Conservation (phyloP, 2,329 filamentous ascomycete species). For the Zymoseptoria brevis region DNA sequence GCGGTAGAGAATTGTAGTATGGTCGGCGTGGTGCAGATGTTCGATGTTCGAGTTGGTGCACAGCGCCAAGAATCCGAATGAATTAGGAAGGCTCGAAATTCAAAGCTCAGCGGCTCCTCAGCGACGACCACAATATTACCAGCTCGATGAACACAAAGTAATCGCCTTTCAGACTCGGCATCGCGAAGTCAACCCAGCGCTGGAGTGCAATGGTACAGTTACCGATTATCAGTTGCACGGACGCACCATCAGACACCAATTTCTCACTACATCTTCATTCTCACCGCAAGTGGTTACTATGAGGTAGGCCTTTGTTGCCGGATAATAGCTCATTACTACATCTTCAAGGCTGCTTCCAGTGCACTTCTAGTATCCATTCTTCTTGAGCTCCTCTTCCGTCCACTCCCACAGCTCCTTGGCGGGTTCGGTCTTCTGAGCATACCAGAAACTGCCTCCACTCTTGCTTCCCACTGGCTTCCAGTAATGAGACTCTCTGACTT, state of each 20-base stretch:
- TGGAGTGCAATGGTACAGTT: no score
- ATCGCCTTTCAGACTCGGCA: no score
- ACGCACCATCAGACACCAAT: no score
- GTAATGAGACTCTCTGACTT: constrained; percentile 16
- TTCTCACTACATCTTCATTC: no score
- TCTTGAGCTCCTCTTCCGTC: constrained; percentile 26
- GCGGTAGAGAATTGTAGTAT: neutral
- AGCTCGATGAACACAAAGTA: no score
- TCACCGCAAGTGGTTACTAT: no score
- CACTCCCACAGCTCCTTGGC: constrained; percentile 34
- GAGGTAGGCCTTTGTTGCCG: no score
- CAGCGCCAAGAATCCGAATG: neutral
- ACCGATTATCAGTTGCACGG: no score
- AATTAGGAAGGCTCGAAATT: neutral
- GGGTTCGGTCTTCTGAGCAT: constrained; percentile 19
- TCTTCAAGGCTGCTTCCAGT: no score
- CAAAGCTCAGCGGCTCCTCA: neutral
- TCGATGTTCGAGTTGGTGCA: neutral
- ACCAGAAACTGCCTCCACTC: constrained; percentile 15
- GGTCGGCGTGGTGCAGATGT: neutral
- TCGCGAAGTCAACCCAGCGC: no score
- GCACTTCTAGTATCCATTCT: neutral
- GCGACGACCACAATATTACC: no score
- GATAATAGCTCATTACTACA: no score
- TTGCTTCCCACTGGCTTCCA: constrained; percentile 20